Conservation (phyloP, 306 rosid genomes). For the Gynostemma pentaphyllum region DNA sequence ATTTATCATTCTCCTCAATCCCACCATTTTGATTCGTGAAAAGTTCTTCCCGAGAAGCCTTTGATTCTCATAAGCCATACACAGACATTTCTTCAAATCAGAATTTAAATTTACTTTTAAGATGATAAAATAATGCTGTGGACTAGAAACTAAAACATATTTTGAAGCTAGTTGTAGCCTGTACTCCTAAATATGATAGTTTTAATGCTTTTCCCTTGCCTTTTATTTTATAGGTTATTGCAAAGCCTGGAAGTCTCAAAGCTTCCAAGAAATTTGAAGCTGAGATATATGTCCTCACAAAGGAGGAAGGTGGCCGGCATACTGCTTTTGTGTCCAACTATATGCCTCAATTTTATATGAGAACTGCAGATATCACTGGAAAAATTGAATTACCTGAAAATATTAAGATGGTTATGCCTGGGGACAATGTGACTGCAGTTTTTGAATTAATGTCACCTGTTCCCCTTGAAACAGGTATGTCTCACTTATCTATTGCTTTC, state of each 20-base stretch:
- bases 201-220: background rate
- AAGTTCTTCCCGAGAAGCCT: slow-evolving; percentile 66
- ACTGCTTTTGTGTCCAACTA: slow-evolving; percentile 96
- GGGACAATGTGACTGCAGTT: slow-evolving; percentile 82
- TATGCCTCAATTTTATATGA: slow-evolving; percentile 89
- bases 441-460: slow-evolving; percentile 79
- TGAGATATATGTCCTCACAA: slow-evolving; percentile 91
- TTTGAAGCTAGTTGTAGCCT: background rate
- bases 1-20: slow-evolving; percentile 7
- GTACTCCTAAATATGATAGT: background rate
- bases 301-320: slow-evolving; percentile 99
- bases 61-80: slow-evolving; percentile 63
- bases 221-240: slow-evolving; percentile 57
- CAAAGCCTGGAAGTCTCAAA: slow-evolving; percentile 82
- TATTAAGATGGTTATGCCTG: slow-evolving; percentile 98
- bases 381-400: slow-evolving; percentile 85
- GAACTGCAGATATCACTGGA: slow-evolving; percentile 97
- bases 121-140: too few species aligned
- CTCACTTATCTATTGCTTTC: too few species aligned
- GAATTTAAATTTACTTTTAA: too few species aligned
- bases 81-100: slow-evolving; percentile 59
- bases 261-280: slow-evolving; percentile 85
- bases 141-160: too few species aligned
- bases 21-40: slow-evolving; percentile 4
- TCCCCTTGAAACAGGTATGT: slow-evolving; percentile 88